Evolutionary conservation across 2,329 filamentous ascomycete species (phyloP), one percentile per base, ranked within the genome.

Genomic region (Xylaria sp.): DNA sequence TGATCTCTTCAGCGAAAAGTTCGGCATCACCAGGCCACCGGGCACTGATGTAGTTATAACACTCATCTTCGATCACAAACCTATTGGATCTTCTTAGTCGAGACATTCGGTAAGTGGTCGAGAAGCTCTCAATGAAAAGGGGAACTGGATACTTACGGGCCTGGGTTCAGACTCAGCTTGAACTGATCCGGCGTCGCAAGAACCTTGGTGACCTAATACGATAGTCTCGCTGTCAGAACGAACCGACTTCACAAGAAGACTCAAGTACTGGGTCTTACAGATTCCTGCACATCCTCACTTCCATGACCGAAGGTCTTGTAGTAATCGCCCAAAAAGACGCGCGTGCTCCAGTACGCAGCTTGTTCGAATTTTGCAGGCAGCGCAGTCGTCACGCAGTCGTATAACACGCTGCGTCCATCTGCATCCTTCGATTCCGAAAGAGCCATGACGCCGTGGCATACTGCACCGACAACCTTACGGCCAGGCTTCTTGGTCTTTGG

Each of bases 301-400:
- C 79, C 76, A 2, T 76, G 76, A 0, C 81, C 81, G 58, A 80
- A 83, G 2, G 80, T 82, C 74, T 83, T 83, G 68, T 82, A 83
- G 63, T 83, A 83, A 58, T 83, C 80, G 2, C 80, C 80, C 10
- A 83, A 67, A 48, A 81, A 77, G 1, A 71, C 68, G 44, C 78
- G 71, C 2, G 80, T 83, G 2, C 74, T 73, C 75, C 78, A 80
- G 60, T 77, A 83, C 1, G 78, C 78, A 16, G 73, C 55, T 62
- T 79, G 76, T 67, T 83, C 80, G 66, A 82, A 81, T 23, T 73
- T 68, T 0, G 73, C 74, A 0, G 80, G 80, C 50, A 83, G 69
- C 0, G 80, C 75, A 0, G 80, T 82, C 4, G 80, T 83, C 2
- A 65, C 68, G 61, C 76, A 79, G 35, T 79, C 76, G 54, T 77